A percentile compares a stretch with the other conserved stretches of the same genome.
These are phyloP conservation scores for Pulveroboletus sp. DNA, from an alignment of 768 basidiomycete species.

Conservation along the genomic window DNA sequence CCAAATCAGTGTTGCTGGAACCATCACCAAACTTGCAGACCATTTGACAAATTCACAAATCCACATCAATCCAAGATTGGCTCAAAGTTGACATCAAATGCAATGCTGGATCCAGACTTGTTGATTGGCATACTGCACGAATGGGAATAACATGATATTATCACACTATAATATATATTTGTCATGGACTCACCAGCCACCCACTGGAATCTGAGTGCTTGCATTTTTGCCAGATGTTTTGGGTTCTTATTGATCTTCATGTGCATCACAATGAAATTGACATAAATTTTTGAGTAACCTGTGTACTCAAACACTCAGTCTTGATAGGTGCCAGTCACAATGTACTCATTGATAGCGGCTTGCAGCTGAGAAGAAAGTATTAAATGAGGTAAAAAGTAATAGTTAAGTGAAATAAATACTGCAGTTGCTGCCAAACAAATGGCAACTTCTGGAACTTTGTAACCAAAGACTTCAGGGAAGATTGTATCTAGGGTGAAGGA, in stretches of 20 bases:
- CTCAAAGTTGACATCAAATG: not conserved
- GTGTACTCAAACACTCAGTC: not conserved
- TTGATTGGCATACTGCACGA: not conserved
- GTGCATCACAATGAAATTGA: not conserved
- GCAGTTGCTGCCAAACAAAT: not conserved
- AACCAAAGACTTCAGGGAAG: not conserved
- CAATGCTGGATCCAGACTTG: not conserved
- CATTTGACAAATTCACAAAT: no score
- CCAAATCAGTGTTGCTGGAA: no score
- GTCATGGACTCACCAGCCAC: not conserved
- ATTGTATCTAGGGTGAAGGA: not conserved
- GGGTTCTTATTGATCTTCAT: not conserved
- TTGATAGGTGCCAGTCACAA: not conserved
- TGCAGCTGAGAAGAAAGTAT: not conserved
- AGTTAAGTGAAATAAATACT: not conserved
- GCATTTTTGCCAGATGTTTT: not conserved
- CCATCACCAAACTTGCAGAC: no score
- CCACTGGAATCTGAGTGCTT: not conserved
- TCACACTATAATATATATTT: no score
- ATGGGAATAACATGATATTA: not conserved
- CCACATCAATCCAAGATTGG: not conserved
- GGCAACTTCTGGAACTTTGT: not conserved
- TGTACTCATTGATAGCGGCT: not conserved
- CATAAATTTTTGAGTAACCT: not conserved
- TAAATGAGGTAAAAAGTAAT: not conserved